Conservation (phyloP, 768 basidiomycete species). For the Lactarius evosmus region DNA sequence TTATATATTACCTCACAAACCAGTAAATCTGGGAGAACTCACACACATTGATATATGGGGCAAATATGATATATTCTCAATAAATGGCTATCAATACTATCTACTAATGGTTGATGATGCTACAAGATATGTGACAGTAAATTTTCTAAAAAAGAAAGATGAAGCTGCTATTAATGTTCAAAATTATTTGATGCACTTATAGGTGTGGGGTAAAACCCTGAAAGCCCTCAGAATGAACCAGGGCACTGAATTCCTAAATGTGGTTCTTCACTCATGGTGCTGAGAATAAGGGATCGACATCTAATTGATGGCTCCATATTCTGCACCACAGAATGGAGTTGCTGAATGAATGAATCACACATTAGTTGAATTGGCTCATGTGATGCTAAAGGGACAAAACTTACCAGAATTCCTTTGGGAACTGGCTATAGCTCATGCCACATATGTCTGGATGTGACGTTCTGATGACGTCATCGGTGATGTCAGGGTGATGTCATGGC, state of each 20-base stretch:
- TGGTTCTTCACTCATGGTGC: neutral
- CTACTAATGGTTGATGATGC: neutral
- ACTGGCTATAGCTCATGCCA: neutral
- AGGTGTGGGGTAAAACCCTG: fast-evolving
- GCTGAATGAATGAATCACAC: neutral
- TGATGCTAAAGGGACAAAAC: fast-evolving
- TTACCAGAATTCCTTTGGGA: neutral
- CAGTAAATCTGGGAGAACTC: neutral
- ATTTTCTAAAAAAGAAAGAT: neutral
- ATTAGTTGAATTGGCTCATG: neutral
- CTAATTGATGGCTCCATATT: neutral
- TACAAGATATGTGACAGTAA: fast-evolving
- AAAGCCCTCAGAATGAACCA: fast-evolving
- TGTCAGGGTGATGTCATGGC: too few relatives aligned
- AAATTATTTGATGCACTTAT: neutral
- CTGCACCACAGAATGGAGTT: neutral
- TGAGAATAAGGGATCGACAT: neutral
- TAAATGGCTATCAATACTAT: neutral
- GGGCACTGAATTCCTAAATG: neutral
- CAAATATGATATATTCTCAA: neutral
- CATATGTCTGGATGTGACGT: too few relatives aligned
- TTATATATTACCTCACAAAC: too few relatives aligned
- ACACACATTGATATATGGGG: neutral
- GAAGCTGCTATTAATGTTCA: neutral
- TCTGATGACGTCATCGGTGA: too few relatives aligned